Evolutionary conservation across 176 grass and related monocot species (phyloP).

Genomic region (Hyparrhenia diplandra): DNA sequence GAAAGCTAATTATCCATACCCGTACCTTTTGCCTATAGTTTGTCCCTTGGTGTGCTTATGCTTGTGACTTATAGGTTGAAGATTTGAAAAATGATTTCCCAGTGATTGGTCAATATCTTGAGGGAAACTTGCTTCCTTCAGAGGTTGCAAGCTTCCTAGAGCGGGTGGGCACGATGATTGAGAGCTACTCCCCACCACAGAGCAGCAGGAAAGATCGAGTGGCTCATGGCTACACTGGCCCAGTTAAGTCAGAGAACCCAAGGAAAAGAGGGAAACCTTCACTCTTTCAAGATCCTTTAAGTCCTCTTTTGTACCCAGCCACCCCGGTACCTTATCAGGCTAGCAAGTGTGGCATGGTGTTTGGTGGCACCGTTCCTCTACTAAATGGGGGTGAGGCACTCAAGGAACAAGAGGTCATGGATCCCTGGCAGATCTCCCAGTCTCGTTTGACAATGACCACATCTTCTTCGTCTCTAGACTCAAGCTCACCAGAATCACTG

Average conservation of each 20-base stretch:
- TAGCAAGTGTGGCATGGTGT: conserved; percentile 18
- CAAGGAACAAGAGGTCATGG: conserved; percentile 31
- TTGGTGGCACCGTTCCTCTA: conserved; percentile 29
- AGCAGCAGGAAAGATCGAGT: conserved; percentile 22
- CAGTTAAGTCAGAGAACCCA: conserved; percentile 27
- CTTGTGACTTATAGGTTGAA: conserved; percentile 36
- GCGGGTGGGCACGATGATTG: conserved; percentile 44
- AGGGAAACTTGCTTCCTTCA: conserved; percentile 46
- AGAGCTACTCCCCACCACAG: conserved; percentile 35
- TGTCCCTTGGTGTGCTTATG: conserved; percentile 16
- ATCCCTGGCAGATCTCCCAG: conserved; percentile 25
- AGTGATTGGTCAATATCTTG: conserved; percentile 44
- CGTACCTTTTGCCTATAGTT: not conserved
- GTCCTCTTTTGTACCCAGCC: conserved; percentile 1
- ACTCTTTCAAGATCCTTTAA: conserved; percentile 31
- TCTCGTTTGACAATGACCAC: conserved; percentile 9
- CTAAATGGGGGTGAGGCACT: not conserved
- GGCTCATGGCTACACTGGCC: not conserved
- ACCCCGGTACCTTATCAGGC: conserved; percentile 4
- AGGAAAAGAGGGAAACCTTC: conserved; percentile 35
- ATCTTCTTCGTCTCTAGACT: conserved; percentile 30
- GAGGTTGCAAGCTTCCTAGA: conserved; percentile 52
- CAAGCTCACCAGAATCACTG: conserved; percentile 21
- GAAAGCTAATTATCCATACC: not conserved
- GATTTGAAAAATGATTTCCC: conserved; percentile 62